Percentiles rank a stretch among this genome's conserved stretches.
Conservation (phyloP, 805 yeast species). For the Myxozyma neotropica region DNA sequence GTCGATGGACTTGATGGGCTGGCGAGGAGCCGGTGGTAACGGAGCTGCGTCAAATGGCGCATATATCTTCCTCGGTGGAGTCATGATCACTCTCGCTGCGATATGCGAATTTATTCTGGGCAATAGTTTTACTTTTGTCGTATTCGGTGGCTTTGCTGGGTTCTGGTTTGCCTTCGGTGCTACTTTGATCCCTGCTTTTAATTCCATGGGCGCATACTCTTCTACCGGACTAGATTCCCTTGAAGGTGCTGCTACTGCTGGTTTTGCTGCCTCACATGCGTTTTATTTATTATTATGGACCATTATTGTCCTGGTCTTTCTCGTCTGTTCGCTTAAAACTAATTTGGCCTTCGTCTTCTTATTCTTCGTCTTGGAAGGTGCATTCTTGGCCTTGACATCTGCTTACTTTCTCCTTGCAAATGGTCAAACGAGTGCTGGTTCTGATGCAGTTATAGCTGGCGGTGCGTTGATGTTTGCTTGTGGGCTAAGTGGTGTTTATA, state of each 20-base stretch:
- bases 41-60: slow-evolving; percentile 33
- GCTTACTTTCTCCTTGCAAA: slow-evolving; percentile 16
- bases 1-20: slow-evolving; percentile 30
- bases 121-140: slow-evolving; percentile 34
- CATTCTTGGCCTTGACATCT: slow-evolving; percentile 17
- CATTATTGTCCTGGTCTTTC: slow-evolving; percentile 13
- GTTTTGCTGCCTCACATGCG: slow-evolving; percentile 21
- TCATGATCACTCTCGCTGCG: slow-evolving; percentile 23
- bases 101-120: slow-evolving; percentile 33
- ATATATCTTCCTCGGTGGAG: slow-evolving; percentile 24
- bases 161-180: slow-evolving; percentile 31
- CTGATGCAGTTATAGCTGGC: slow-evolving; percentile 20
- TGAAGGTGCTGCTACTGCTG: slow-evolving; percentile 6
- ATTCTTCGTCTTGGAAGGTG: slow-evolving; percentile 14
- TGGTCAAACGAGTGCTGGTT: not conserved
- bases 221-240: slow-evolving; percentile 15
- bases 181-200: slow-evolving; percentile 29
- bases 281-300: slow-evolving; percentile 26
- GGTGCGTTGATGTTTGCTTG: slow-evolving; percentile 23
- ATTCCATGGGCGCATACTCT: slow-evolving; percentile 27
- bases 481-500: slow-evolving; percentile 22
- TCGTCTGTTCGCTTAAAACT: slow-evolving; percentile 24
- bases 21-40: slow-evolving; percentile 30
- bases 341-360: slow-evolving; percentile 24
- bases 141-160: slow-evolving; percentile 24